Percentiles rank a stretch among this genome's conserved stretches.
Evolutionary conservation across 208 protist species (phyloP).

Genomic region (Willaertia magna): DNA sequence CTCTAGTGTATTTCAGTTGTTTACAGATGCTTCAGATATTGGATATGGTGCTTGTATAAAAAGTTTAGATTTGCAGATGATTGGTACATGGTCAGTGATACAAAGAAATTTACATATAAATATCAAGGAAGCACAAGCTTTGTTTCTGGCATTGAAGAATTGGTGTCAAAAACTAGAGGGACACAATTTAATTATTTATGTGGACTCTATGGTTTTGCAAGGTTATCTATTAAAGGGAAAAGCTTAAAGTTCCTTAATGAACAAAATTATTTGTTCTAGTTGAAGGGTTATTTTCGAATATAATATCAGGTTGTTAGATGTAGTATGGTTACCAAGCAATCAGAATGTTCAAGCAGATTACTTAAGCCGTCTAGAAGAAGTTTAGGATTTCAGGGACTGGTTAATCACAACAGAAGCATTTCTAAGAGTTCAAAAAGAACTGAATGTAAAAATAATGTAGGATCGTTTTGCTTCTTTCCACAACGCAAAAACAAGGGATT

Average conservation of each 20-base stretch:
- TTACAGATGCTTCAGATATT: not conserved
- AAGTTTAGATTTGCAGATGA: not conserved
- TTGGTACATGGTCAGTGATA: not conserved
- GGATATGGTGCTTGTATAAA: not conserved
- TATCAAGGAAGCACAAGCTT: no score
- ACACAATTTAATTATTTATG: not conserved
- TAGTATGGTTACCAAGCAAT: not conserved
- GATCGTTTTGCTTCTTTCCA: not conserved
- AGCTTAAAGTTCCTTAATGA: not conserved
- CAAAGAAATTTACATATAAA: no score
- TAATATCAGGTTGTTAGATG: not conserved
- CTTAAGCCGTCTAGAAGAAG: not conserved
- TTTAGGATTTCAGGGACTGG: not conserved
- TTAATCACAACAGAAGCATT: not conserved
- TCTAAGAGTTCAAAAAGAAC: not conserved
- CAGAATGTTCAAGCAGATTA: not conserved
- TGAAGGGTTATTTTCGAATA: not conserved
- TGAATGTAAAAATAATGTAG: not conserved
- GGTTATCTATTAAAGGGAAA: not conserved
- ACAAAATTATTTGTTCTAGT: not conserved
- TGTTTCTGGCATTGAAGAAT: no score
- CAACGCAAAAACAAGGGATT: no score
- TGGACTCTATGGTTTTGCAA: not conserved
- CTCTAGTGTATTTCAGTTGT: no score
- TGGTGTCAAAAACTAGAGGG: not conserved